Conservation (phyloP, 2,329 filamentous ascomycete species). For the Fusarium transvaalense region DNA sequence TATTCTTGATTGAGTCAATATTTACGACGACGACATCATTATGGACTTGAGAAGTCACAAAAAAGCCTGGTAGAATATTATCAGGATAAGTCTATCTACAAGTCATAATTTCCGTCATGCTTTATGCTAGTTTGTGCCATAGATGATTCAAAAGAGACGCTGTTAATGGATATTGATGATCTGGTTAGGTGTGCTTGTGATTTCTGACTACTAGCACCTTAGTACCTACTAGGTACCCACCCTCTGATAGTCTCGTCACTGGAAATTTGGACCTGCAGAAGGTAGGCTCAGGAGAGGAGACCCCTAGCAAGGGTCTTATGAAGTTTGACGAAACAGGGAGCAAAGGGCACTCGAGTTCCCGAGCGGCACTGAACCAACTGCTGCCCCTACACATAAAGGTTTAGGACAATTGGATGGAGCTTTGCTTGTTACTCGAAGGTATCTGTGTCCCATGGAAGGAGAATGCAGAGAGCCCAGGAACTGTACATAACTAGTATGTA, state of each 20-base stretch:
- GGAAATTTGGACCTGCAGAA: conserved; percentile 50
- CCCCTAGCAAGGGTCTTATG: conserved; percentile 46
- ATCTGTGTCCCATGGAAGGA: neutral
- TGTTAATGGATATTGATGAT: conserved; percentile 6
- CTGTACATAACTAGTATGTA: neutral
- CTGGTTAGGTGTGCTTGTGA: conserved; percentile 1
- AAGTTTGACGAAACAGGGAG: conserved; percentile 41
- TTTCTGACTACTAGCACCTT: neutral
- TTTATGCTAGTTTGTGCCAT: neutral
- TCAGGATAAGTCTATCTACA: neutral
- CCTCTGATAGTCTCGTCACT: conserved; percentile 32
- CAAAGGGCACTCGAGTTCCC: conserved; percentile 27
- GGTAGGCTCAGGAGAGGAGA: conserved; percentile 35
- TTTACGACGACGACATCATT: neutral
- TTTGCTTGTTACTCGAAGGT: conserved; percentile 24
- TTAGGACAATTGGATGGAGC: conserved; percentile 23
- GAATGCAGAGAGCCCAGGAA: conserved; percentile 1
- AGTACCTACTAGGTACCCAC: neutral
- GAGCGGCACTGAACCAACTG: conserved; percentile 20
- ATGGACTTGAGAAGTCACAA: neutral
- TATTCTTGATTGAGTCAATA: neutral
- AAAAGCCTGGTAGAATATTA: neutral
- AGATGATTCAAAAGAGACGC: conserved; percentile 1
- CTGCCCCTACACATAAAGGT: conserved; percentile 5
- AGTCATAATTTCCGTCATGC: neutral